Evolutionary conservation across 2,329 filamentous ascomycete genomes (phyloP), one percentile per base, ranked within the genome.

Genomic region (Phaeosphaeriaceae sp.): DNA sequence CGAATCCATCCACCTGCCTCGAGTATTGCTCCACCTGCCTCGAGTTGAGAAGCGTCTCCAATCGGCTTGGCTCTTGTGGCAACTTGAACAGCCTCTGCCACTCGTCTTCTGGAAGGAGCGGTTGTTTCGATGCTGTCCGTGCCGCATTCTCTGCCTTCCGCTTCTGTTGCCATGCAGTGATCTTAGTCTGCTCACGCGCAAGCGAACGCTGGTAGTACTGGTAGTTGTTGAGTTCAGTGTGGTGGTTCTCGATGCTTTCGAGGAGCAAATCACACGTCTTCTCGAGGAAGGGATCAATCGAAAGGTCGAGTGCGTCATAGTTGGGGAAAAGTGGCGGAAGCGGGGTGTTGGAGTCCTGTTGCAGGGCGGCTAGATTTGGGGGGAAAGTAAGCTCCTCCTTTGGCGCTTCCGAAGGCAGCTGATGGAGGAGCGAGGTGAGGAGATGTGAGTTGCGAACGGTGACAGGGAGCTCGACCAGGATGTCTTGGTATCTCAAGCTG

Each of bases 191-290:
- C 80, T 99, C 94, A 65, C 94, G 90, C 45, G 87, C 88, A 49
- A 97, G 83, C 71, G 95, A 92, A 68, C 94, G 86, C 79, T 97
- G 92, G 81, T 97, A 97, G 83, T 89, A 90, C 77, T 97, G 92
- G 81, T 95, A 94, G 84, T 99, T 99, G 86, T 97, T 97, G 74
- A 96, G 88, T 78, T 99, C 94, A 52, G 92, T 96, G 80, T 97
- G 94, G 81, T 99, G 94, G 47, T 89, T 88, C 81, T 99, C 94
- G 74, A 99, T 96, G 81, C 89, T 92, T 72, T 99, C 94, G 56
- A 97, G 86, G 48, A 99, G 85, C 62, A 97, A 85, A 72, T 99
- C 93, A 79, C 92, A 96, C 43, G 93, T 96, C 85, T 97, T 96
- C 83, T 97, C 93, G 39, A 99, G 86, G 83, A 95, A 96, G 26